Base-by-base conservation (phyloP, 2,329 filamentous ascomycete genomes). In the Monilinia fructicola region DNA sequence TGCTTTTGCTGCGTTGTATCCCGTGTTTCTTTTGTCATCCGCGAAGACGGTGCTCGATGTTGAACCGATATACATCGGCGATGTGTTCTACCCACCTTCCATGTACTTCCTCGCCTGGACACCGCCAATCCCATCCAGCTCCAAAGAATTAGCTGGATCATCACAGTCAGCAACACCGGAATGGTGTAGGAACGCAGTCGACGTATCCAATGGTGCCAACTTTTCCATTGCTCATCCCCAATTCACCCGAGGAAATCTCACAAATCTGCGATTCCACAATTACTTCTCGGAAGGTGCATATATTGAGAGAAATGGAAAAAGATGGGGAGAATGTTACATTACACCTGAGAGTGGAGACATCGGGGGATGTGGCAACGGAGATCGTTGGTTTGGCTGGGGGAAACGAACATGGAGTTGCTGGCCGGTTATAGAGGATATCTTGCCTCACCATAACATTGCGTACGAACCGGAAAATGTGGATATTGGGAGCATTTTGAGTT, bases 21-120 rank as follows among this genome's bases (percentile, higher is more conserved):
- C 58, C 26, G 9, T 61, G 5, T 38, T 61, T 26, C 14, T 50
- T 50, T 61, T 31, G 4, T 21, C 31, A 12, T 61, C 14, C 12
- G 54, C 65, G 55, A 50, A 50, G 50, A 61, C 44, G 1, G n/a
- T 61, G 38, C 67, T 70, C 21, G 67, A 71, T 42, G 64, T 69
- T 38, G 42, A 64, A 23, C 73, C 73, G 12, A 74, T 75, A 52
- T 74, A 74, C 62, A 67, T 75, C 9, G 74, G 73, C 58, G 69
- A 74, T 28, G 69, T 73, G 28, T 75, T 75, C 67, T 71, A 67
- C 64, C 71, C 74, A 2, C 73, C 74, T 38, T 64, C 68, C n/a
- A 71, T 74, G 73, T 71, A 68, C 10, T 69, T 74, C 53, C 54
- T 74, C 1, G 74, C 73, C 53, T 75, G 73, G 70, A 69, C 71